Evolutionary conservation across 192 early-diverging fungal species (phyloP), one percentile per base, ranked within the genome.

Genomic region (Kappamyces sp.): DNA sequence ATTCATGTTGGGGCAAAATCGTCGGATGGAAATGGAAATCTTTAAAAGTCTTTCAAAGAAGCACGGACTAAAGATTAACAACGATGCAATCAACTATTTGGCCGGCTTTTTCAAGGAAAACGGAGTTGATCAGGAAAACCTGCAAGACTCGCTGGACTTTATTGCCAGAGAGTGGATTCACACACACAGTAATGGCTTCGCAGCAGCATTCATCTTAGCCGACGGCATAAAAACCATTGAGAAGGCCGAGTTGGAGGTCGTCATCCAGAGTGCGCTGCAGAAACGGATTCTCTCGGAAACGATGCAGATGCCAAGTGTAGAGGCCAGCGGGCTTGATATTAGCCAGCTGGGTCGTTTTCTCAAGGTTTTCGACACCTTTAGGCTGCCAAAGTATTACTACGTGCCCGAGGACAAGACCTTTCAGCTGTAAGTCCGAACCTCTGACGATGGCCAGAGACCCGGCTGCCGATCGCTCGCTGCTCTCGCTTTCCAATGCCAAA

Each of bases 21-120:
- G 23, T 23, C 23, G 23, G 23, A 23, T 23, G 23, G 23, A 23
- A 23, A 23, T 23, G 23, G 23, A 23, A 23, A 87, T 91, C 62
- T 88, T 83, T 61, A 73, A 80, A 53, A 72, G 85, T 3, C 87
- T 94, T 64, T 86, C 84, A 3, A 85, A 86, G 53, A 89, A 86
- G 51, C 83, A 89, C 70, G 85, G 88, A 47, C 84, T 92, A 40
- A 83, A 83, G 41, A 70, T 93, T 1, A 82, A 88, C 49, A 72
- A 82, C 5, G 89, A 89, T 63, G 88, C 92, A 6, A 69, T 77
- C 12, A 72, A 75, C 33, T 87, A 77, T 50, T 67, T 92, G 43
- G 79, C 79, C 60, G 70, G 70, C 9, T 58, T 82, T 36, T 65
- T 89, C 4, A 61, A 75, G 38, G 71, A 80, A 15, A 54, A 66